Conservation (phyloP, 2,329 filamentous ascomycete species). For the Pyrenochaeta sp. region DNA sequence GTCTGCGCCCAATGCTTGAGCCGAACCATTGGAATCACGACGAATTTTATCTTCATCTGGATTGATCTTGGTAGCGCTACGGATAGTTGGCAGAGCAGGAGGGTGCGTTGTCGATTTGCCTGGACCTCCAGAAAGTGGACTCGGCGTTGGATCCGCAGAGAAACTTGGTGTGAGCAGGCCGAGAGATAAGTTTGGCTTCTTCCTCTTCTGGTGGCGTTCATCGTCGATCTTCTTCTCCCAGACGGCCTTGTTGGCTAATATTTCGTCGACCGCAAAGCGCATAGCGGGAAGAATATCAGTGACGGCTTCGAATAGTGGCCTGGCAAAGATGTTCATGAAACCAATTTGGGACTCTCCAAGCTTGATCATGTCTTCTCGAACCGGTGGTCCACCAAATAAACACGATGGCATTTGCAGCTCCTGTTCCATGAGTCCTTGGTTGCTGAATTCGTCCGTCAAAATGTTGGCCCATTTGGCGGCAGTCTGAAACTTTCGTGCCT, state of each 20-base stretch:
- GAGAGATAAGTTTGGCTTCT: constrained; percentile 32
- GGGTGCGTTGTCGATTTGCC: constrained; percentile 12
- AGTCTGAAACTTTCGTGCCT: constrained; percentile 83
- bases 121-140: constrained; percentile 41
- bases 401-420: constrained; percentile 88
- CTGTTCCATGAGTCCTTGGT: constrained; percentile 89
- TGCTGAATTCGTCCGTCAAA: constrained; percentile 92
- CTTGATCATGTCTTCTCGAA: constrained; percentile 82
- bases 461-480: constrained; percentile 91
- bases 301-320: constrained; percentile 88
- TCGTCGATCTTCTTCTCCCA: constrained; percentile 75
- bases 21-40: constrained; percentile 38
- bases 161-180: constrained; percentile 31
- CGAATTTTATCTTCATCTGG: constrained; percentile 30
- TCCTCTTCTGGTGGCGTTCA: constrained; percentile 63
- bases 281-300: constrained; percentile 85
- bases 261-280: constrained; percentile 82
- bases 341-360: constrained; percentile 87
- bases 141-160: constrained; percentile 40
- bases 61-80: constrained; percentile 13
- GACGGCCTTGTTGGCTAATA: constrained; percentile 75
- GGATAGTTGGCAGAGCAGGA: constrained; percentile 12
- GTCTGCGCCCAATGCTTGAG: constrained; percentile 33
- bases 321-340: constrained; percentile 96
- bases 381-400: constrained; percentile 78